phyloP scores from a whole-genome alignment of 2,329 filamentous ascomycete genomes.

The Lecanosticta acicola region DNA sequence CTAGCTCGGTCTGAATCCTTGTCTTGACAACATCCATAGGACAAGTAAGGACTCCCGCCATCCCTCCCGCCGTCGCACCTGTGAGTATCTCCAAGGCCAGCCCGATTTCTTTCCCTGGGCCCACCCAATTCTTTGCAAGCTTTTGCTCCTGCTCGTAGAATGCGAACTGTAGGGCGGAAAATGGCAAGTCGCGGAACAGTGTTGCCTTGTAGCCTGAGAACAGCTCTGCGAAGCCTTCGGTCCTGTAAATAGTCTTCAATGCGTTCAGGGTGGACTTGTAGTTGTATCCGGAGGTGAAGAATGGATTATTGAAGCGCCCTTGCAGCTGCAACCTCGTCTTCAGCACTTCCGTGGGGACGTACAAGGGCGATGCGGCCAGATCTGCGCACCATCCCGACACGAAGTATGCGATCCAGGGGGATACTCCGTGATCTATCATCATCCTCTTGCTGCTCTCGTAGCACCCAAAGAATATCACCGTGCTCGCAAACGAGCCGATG shows the following conservation, averaged over 20 bases:
- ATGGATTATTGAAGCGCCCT: constrained; percentile 89
- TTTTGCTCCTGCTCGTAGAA: constrained; percentile 94
- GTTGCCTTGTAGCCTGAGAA: constrained; percentile 98
- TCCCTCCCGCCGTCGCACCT: constrained; percentile 79
- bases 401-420: constrained; percentile 79
- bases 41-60: constrained; percentile 91
- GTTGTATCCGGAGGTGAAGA: constrained; percentile 92
- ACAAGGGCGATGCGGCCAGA: constrained; percentile 82
- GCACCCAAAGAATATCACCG: constrained; percentile 88
- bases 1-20: constrained; percentile 85
- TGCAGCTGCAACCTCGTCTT: constrained; percentile 97
- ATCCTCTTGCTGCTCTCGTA: constrained; percentile 93
- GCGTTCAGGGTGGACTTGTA: constrained; percentile 84
- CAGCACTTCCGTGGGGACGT: constrained; percentile 94
- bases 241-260: constrained; percentile 72
- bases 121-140: constrained; percentile 72
- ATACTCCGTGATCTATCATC: constrained; percentile 78
- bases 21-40: constrained; percentile 98
- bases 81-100: constrained; percentile 80
- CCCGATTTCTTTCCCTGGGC: constrained; percentile 72
- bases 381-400: constrained; percentile 87
- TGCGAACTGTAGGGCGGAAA: constrained; percentile 93
- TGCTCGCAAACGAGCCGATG: constrained; percentile 86
- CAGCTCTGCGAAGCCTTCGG: constrained; percentile 76
- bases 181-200: constrained; percentile 86